Conservation (phyloP, 73 alveolate genomes). For the Strombidium stylifer region DNA sequence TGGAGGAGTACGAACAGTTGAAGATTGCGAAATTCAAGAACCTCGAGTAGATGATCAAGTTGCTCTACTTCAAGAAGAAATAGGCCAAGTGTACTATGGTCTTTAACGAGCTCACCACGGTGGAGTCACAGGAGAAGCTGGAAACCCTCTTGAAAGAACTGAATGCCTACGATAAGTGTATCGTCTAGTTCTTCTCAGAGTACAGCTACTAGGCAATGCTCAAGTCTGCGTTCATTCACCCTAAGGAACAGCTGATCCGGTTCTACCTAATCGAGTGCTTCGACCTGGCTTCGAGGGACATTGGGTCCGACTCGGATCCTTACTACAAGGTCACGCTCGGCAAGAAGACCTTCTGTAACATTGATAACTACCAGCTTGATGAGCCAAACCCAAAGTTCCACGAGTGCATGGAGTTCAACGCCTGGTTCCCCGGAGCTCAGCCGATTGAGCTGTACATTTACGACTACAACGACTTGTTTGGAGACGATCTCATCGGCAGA, state of each 20-base stretch:
- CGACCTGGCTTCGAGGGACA: constrained; percentile 92
- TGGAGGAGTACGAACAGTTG: neutral
- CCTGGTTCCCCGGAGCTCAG: constrained; percentile 95
- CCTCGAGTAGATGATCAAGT: too few relatives aligned
- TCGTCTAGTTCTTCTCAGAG: too few relatives aligned
- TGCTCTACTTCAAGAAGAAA: too few relatives aligned
- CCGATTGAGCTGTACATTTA: constrained; percentile 81
- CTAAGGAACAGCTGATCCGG: too few relatives aligned
- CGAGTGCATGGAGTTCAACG: constrained; percentile 78
- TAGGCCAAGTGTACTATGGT: constrained; percentile 10
- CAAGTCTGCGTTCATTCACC: too few relatives aligned
- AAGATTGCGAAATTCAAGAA: too few relatives aligned
- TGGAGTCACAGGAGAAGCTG: constrained; percentile 4
- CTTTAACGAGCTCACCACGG: constrained; percentile 8
- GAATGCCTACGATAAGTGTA: too few relatives aligned
- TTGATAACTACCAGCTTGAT: constrained; percentile 66
- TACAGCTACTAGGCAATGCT: too few relatives aligned
- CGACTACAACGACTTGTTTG: constrained; percentile 94
- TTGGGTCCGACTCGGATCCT: constrained; percentile 93
- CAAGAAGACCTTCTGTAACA: constrained; percentile 69
- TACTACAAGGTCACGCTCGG: constrained; percentile 86
- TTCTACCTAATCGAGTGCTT: constrained; percentile 78
- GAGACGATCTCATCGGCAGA: constrained; percentile 93
- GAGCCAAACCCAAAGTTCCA: constrained; percentile 88
- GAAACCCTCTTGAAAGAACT: constrained; percentile 20